Evolutionary conservation across 352 stramenopile species (phyloP).

Genomic region (Phytophthora pisi): DNA sequence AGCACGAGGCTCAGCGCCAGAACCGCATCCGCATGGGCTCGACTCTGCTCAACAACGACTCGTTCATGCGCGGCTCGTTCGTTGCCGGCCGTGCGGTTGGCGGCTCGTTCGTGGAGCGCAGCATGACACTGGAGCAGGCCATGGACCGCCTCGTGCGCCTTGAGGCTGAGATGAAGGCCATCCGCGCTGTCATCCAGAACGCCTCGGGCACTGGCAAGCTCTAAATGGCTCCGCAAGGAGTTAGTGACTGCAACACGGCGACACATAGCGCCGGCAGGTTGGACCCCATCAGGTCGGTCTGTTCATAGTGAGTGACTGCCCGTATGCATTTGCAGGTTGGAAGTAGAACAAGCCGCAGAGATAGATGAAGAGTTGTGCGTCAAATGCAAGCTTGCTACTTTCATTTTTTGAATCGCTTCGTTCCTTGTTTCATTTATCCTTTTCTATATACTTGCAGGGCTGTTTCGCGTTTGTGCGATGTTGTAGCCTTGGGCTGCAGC

Average conservation of each 20-base stretch:
- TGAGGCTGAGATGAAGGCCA: slow-evolving; percentile 68
- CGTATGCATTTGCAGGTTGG: slow-evolving; percentile 12
- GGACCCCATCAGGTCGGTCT: slow-evolving; percentile 15
- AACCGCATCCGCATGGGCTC: slow-evolving; percentile 83
- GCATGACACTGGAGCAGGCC: slow-evolving; percentile 71
- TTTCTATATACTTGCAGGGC: not conserved
- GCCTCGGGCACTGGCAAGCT: slow-evolving; percentile 37
- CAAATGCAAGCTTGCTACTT: slow-evolving; percentile 29
- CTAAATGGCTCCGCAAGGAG: slow-evolving; percentile 19
- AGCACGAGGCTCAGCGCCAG: slow-evolving; percentile 69
- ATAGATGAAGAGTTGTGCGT: slow-evolving; percentile 28
- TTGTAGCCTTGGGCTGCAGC: not conserved
- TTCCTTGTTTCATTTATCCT: not conserved
- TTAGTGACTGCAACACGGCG: not conserved
- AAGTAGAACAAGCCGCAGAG: slow-evolving; percentile 15
- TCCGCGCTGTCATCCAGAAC: slow-evolving; percentile 69
- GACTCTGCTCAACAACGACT: slow-evolving; percentile 64
- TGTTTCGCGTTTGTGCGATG: too few species aligned
- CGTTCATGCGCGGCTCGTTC: slow-evolving; percentile 79
- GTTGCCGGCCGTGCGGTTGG: slow-evolving; percentile 73
- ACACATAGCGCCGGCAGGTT: slow-evolving; percentile 11
- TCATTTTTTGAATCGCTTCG: slow-evolving; percentile 6
- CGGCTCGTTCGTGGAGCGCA: slow-evolving; percentile 58
- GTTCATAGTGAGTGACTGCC: slow-evolving; percentile 33
- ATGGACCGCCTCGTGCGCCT: slow-evolving; percentile 76